These are phyloP conservation scores for Nakazawaea siamensis DNA, from an alignment of 805 yeast species.

Conservation along the genomic window DNA sequence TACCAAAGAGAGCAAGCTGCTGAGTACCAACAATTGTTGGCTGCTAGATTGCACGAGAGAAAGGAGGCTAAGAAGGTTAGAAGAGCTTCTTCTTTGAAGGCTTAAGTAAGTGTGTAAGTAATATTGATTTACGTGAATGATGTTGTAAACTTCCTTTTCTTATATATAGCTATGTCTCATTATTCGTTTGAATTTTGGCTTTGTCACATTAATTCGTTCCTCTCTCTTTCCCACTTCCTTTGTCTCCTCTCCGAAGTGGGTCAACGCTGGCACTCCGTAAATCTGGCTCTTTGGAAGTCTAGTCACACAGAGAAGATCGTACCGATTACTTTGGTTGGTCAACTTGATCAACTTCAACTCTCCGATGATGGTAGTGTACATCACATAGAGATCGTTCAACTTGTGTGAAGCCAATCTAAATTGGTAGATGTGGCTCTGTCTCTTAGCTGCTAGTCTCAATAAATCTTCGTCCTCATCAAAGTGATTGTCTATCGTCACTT, in stretches of 20 bases:
- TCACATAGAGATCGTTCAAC: conserved; percentile 1
- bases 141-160: no score
- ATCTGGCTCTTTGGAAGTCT: no score
- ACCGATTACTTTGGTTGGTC: no score
- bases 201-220: no score
- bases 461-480: conserved; percentile 5
- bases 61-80: conserved; percentile 98
- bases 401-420: not conserved
- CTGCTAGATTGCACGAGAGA: conserved; percentile 96
- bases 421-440: conserved; percentile 3
- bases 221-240: no score
- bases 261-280: no score
- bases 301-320: no score
- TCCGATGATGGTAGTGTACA: conserved; percentile 7
- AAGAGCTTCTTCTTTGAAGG: conserved; percentile 98
- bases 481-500: not conserved
- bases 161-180: no score
- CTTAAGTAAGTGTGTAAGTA: conserved; percentile 45
- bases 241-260: no score
- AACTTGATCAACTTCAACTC: conserved; percentile 3
- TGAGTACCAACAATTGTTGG: conserved; percentile 98
- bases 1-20: conserved; percentile 99
- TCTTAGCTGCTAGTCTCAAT: conserved; percentile 1
- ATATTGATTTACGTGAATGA: no score
- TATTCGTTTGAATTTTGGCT: no score